These are phyloP conservation scores for Abrus precatorius DNA, from an alignment of 306 rosid genomes.

Conservation along the genomic window DNA sequence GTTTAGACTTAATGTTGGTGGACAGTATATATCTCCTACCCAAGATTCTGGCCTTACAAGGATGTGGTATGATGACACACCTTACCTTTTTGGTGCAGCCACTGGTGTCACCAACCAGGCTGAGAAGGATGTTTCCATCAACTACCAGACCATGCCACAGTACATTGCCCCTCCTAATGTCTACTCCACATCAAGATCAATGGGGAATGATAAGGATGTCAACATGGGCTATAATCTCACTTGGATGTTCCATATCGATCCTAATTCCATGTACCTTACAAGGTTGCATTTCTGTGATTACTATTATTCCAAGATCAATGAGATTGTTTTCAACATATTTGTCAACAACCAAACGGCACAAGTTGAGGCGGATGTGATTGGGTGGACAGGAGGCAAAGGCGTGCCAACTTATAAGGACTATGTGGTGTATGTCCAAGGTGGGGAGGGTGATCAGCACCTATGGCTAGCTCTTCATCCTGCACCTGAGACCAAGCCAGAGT, in stretches of 20 bases:
- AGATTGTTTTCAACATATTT: slow-evolving; percentile 53
- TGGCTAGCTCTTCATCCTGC: slow-evolving; percentile 61
- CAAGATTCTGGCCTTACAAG: slow-evolving; percentile 63
- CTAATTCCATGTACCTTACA: slow-evolving; percentile 57
- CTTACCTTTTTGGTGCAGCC: slow-evolving; percentile 56
- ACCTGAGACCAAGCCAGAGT: slow-evolving; percentile 46
- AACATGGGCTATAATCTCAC: slow-evolving; percentile 60
- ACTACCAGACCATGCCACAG: slow-evolving; percentile 44
- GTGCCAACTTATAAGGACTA: slow-evolving; percentile 59
- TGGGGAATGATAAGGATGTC: slow-evolving; percentile 44
- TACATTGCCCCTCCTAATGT: slow-evolving; percentile 58
- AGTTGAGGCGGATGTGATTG: slow-evolving; percentile 55
- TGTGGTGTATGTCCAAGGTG: slow-evolving; percentile 44
- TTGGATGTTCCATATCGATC: slow-evolving; percentile 63
- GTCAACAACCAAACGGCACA: slow-evolving; percentile 64
- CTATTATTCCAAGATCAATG: slow-evolving; percentile 37
- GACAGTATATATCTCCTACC: slow-evolving; percentile 58
- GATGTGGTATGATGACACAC: slow-evolving; percentile 64
- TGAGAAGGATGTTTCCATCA: slow-evolving; percentile 35
- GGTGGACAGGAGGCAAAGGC: slow-evolving; percentile 49
- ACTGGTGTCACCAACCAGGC: slow-evolving; percentile 52
- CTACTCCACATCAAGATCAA: slow-evolving; percentile 61
- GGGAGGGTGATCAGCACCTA: slow-evolving; percentile 40
- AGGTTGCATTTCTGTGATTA: slow-evolving; percentile 66
- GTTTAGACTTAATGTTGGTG: slow-evolving; percentile 66